Evolutionary conservation across 1,284 basidiomycete species (phyloP), one percentile per base, ranked within the genome.

Genomic region (Trametes polyzona): DNA sequence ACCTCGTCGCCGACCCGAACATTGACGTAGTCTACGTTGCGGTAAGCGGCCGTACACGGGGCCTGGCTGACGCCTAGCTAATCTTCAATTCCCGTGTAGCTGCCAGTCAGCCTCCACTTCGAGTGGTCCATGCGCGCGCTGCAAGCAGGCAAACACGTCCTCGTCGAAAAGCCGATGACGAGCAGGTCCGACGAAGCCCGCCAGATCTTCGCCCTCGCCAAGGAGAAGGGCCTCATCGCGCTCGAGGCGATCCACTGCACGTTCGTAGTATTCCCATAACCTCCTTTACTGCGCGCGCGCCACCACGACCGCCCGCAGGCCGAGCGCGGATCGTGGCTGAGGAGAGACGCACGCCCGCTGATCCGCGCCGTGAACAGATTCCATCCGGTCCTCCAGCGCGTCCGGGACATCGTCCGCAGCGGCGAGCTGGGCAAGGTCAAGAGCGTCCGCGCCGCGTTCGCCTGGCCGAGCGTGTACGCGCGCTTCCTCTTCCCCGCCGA

Each of bases 41-140:
- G 4, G 85, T 87, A 61, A 19, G 75, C 17, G 6, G 24, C n/a
- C 49, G n/a, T 19, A 1, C 12, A 8, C 8, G 8, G 9, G 16
- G 24, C 11, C 7, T 27, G 29, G 5, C n/a, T 29, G 41, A 60
- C 19, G 75, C n/a, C n/a, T n/a, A n/a, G n/a, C n/a, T n/a, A n/a
- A n/a, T n/a, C n/a, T n/a, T n/a, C n/a, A n/a, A n/a, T n/a, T n/a
- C n/a, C n/a, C n/a, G n/a, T n/a, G n/a, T 55, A 86, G 79, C 76
- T 89, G 0, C 88, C 88, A 0, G 88, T 88, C 61, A 81, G 79
- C 10, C n/a, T 47, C 12, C 46, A 47, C 33, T 47, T 47, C 58
- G 88, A 90, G 64, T 92, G 88, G 88, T 86, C 88, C 1, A 86
- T 88, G 80, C 89, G 88, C 62, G 86, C 86, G 5, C 76, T 92